Conservation (phyloP, 2,329 filamentous ascomycete species). For the Botrytis tulipae region DNA sequence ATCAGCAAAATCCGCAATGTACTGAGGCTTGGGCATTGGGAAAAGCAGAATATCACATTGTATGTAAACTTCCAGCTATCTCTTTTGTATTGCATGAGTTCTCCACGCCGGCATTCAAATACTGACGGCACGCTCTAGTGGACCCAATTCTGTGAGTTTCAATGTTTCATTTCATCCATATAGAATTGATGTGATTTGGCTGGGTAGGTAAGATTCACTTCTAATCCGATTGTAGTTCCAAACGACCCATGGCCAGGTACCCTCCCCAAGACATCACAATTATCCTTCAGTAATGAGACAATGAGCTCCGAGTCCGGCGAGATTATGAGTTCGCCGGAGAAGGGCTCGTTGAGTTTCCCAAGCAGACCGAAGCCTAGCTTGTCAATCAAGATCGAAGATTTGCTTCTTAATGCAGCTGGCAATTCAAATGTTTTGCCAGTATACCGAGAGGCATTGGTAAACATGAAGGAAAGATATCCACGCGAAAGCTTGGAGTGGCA, state of each 20-base stretch:
- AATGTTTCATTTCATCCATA: not conserved
- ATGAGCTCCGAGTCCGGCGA: constrained; percentile 7
- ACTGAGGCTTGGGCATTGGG: constrained; percentile 12
- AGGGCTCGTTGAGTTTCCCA: not conserved
- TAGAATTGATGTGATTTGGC: not conserved
- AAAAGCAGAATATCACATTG: constrained; percentile 20
- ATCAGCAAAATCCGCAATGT: not conserved
- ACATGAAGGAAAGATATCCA: constrained; percentile 10
- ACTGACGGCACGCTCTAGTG: not conserved
- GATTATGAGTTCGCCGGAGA: not conserved
- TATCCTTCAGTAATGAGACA: not conserved
- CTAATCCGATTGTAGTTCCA: not conserved
- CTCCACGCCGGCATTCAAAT: not conserved
- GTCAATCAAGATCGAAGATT: not conserved
- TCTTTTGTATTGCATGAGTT: constrained; percentile 13
- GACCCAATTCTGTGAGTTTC: constrained; percentile 10
- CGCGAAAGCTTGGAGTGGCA: constrained; percentile 19
- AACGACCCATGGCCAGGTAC: not conserved
- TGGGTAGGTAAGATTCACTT: not conserved
- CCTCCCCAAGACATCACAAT: not conserved
- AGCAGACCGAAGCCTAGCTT: not conserved
- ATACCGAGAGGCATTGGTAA: not conserved
- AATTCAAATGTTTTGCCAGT: not conserved
- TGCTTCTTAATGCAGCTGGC: not conserved
- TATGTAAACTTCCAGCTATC: constrained; percentile 14